phyloP scores from a whole-genome alignment of 225 moss, liverwort and hornwort species.

The Climacium dendroides region DNA sequence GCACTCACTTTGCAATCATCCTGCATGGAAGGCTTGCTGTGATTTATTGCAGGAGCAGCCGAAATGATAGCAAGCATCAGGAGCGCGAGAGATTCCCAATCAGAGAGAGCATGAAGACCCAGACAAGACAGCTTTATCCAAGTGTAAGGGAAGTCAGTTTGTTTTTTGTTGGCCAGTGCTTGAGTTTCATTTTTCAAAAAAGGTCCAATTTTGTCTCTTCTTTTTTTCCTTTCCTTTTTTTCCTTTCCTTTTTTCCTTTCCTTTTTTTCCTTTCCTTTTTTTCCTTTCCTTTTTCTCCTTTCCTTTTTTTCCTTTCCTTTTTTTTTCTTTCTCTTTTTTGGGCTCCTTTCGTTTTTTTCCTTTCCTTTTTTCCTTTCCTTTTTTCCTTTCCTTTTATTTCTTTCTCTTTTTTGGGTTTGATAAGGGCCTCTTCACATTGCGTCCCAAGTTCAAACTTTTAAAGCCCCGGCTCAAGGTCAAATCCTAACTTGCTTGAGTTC shows the following conservation, averaged over 20 bases:
- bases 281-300: too few relatives aligned
- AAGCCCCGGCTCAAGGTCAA: accelerated
- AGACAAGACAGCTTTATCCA: background rate
- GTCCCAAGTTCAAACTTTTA: background rate
- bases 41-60: background rate
- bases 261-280: background rate
- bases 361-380: too few relatives aligned
- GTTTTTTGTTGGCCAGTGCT: too few relatives aligned
- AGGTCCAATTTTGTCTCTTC: background rate
- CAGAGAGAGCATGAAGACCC: background rate
- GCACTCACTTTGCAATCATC: background rate
- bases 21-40: background rate
- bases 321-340: too few relatives aligned
- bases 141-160: background rate
- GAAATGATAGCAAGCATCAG: background rate
- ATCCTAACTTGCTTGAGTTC: background rate
- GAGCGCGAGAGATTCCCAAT: background rate
- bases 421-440: background rate
- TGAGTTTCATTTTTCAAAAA: background rate
- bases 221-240: background rate
- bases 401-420: too few relatives aligned
- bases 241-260: background rate
- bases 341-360: too few relatives aligned
- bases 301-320: background rate
- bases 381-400: background rate